Conservation (phyloP, 768 basidiomycete species). For the Chlorophyllum brunneum region DNA sequence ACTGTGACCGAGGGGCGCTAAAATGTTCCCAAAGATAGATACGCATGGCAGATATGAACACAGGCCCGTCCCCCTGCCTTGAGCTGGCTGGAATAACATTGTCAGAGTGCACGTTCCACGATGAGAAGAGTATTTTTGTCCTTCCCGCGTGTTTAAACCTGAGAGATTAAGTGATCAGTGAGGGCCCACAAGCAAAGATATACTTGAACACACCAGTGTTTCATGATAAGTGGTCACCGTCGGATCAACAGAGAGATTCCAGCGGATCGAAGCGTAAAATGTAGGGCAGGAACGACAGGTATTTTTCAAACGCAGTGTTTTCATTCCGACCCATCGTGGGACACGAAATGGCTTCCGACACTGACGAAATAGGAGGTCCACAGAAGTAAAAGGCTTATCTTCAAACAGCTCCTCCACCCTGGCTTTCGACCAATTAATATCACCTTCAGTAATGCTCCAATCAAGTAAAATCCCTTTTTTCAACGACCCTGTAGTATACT, state of each 20-base stretch:
- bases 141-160: background rate
- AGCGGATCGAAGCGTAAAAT: background rate
- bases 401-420: too few relatives aligned
- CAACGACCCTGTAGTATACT: background rate
- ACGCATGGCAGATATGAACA: background rate
- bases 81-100: background rate
- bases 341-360: too few relatives aligned
- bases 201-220: background rate
- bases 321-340: background rate
- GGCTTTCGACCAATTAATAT: too few relatives aligned
- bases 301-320: background rate
- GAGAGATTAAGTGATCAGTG: background rate
- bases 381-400: too few relatives aligned
- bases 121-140: conserved; percentile 1
- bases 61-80: too few relatives aligned
- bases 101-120: background rate
- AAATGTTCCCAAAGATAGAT: conserved; percentile 1
- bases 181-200: background rate
- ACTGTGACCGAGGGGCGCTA: background rate
- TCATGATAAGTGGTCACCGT: background rate
- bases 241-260: background rate
- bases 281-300: background rate
- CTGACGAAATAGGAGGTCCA: too few relatives aligned
- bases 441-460: background rate
- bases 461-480: conserved; percentile 3